phyloP scores from a whole-genome alignment of 345 rosid species.

The Euphorbia pulcherrima region DNA sequence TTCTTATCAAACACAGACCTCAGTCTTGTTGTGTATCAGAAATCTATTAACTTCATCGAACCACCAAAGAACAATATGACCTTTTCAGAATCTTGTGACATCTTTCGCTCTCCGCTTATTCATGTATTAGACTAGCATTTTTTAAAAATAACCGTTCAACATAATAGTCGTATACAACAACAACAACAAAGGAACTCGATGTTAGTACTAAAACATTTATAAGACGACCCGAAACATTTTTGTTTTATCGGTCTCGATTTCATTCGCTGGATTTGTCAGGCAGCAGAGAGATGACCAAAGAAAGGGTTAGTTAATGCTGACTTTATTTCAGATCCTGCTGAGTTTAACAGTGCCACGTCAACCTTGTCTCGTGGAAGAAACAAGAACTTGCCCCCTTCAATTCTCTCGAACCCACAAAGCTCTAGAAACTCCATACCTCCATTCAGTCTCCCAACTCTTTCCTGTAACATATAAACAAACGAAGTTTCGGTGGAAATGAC shows the following conservation, averaged over 20 bases:
- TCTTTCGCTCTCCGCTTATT: slow-evolving; percentile 6
- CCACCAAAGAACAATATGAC: slow-evolving; percentile 13
- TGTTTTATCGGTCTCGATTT: neutral
- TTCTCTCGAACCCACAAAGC: slow-evolving; percentile 76
- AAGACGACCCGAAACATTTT: neutral
- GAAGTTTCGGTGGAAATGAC: neutral
- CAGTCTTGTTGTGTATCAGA: slow-evolving; percentile 17
- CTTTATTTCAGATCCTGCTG: slow-evolving; percentile 46
- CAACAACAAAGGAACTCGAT: neutral
- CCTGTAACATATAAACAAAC: slow-evolving; percentile 30
- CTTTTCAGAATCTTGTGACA: slow-evolving; percentile 12
- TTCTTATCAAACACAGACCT: slow-evolving; percentile 23
- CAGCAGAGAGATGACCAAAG: slow-evolving; percentile 56
- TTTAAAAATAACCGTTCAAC: neutral
- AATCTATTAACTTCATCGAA: slow-evolving; percentile 19
- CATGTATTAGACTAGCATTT: slow-evolving; percentile 15
- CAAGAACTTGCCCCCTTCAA: slow-evolving; percentile 46
- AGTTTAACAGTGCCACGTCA: slow-evolving; percentile 44
- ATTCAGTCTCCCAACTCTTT: slow-evolving; percentile 51
- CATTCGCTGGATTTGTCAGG: neutral
- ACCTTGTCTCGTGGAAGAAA: slow-evolving; percentile 41
- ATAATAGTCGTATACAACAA: neutral
- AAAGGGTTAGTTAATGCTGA: slow-evolving; percentile 70
- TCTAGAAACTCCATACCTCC: slow-evolving; percentile 71
- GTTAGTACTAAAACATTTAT: neutral